A percentile compares a stretch with the other conserved stretches of the same genome.
Evolutionary conservation across 2,329 filamentous ascomycete species (phyloP).

Genomic region (Paraphaeosphaeria sporulosa): DNA sequence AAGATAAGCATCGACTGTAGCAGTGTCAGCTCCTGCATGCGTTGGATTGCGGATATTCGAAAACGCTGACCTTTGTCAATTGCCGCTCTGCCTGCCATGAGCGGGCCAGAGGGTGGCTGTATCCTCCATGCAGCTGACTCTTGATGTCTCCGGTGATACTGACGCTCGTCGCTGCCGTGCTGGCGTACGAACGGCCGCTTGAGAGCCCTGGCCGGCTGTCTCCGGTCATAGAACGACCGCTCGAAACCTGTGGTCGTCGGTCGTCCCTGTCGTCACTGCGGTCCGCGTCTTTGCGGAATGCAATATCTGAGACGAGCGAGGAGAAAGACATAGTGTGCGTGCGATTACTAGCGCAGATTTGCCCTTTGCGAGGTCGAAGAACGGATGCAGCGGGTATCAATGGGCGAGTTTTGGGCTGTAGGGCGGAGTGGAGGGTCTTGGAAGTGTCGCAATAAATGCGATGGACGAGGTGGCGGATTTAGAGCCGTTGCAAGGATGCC

Average conservation of each 20-base stretch:
- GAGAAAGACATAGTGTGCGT: constrained; percentile 58
- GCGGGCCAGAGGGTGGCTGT: constrained; percentile 59
- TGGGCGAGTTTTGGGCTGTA: constrained; percentile 4
- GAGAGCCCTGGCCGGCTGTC: constrained; percentile 58
- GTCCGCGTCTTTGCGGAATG: constrained; percentile 53
- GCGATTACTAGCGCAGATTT: background rate
- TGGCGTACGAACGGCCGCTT: constrained; percentile 58
- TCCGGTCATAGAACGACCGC: constrained; percentile 58
- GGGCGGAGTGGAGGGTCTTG: background rate
- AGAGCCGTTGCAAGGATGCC: constrained; percentile 11
- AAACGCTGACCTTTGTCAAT: constrained; percentile 55
- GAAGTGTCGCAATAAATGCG: constrained; percentile 12
- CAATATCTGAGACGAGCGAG: constrained; percentile 60
- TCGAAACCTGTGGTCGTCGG: constrained; percentile 54
- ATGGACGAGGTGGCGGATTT: constrained; percentile 12
- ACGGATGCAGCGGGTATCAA: constrained; percentile 7
- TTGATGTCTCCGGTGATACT: constrained; percentile 61
- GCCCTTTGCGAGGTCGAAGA: background rate
- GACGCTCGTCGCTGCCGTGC: constrained; percentile 61
- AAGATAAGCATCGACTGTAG: constrained; percentile 95
- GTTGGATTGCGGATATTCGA: constrained; percentile 8
- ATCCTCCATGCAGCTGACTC: constrained; percentile 61
- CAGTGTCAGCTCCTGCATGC: constrained; percentile 26
- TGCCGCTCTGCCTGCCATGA: constrained; percentile 62
- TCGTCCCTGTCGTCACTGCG: constrained; percentile 43